Conservation (phyloP, 768 basidiomycete genomes). For the Russula dissimulans region DNA sequence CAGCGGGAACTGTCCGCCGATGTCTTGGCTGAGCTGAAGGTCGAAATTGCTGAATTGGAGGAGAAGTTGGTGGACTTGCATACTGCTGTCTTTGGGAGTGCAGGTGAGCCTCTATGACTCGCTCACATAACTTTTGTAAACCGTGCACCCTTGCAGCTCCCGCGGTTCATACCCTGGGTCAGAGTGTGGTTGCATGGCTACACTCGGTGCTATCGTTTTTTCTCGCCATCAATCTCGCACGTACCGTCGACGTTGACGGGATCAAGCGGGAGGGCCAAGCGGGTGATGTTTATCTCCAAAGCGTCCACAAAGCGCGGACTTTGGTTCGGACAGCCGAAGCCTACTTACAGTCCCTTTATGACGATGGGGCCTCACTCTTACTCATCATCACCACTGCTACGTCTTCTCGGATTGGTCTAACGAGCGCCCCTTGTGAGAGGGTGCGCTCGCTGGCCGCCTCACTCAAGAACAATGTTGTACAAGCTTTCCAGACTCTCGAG, state of each 20-base stretch:
- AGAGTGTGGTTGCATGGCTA: conserved; percentile 45
- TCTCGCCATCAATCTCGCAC: conserved; percentile 68
- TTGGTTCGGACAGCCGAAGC: conserved; percentile 65
- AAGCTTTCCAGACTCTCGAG: conserved; percentile 53
- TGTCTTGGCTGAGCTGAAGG: conserved; percentile 45
- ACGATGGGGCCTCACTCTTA: conserved; percentile 56
- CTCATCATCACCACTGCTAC: conserved; percentile 45
- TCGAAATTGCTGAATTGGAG: conserved; percentile 40
- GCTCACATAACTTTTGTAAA: neutral
- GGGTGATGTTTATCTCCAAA: conserved; percentile 48
- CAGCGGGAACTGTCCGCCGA: conserved; percentile 39
- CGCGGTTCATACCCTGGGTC: conserved; percentile 32
- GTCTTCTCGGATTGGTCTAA: conserved; percentile 3
- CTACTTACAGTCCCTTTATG: conserved; percentile 62
- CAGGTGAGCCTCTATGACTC: conserved; percentile 16
- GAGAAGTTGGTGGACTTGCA: conserved; percentile 34
- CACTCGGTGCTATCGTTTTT: conserved; percentile 49
- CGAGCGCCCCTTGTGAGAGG: conserved; percentile 6
- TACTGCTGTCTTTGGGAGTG: conserved; percentile 17
- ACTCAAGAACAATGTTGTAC: conserved; percentile 45
- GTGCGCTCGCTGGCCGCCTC: conserved; percentile 38
- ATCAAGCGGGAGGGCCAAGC: conserved; percentile 40
- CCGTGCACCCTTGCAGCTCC: conserved; percentile 6
- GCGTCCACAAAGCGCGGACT: conserved; percentile 58
- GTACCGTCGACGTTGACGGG: conserved; percentile 76